Evolutionary conservation across 2,329 filamentous ascomycete genomes (phyloP).

Genomic region (Fusarium sp.): DNA sequence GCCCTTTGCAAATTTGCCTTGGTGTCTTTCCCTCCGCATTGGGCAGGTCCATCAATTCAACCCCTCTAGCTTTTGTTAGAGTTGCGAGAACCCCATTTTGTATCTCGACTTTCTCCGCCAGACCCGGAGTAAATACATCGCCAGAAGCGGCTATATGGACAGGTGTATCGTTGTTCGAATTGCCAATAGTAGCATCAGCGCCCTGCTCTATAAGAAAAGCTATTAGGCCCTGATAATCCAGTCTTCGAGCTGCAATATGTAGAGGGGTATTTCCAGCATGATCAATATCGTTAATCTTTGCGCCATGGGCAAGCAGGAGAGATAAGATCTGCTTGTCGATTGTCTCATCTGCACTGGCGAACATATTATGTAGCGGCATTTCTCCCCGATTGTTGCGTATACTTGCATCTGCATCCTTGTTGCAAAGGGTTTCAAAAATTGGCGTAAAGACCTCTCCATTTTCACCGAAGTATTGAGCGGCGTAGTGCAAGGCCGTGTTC

Average conservation of each 20-base stretch:
- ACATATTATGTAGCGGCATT: accelerated
- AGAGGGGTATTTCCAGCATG: background rate
- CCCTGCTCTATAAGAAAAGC: background rate
- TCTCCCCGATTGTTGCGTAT: background rate
- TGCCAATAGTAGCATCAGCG: background rate
- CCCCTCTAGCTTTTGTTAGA: accelerated
- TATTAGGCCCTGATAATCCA: accelerated
- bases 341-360: background rate
- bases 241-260: background rate
- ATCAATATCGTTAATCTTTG: background rate
- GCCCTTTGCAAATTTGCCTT: too few species aligned
- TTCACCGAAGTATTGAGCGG: accelerated
- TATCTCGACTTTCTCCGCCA: background rate
- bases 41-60: accelerated
- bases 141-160: background rate
- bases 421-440: background rate
- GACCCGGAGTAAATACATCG: accelerated
- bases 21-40: background rate
- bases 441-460: background rate
- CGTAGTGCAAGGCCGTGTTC: background rate
- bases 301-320: background rate
- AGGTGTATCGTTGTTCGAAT: background rate
- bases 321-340: background rate
- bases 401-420: background rate
- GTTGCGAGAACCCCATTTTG: background rate